phyloP scores from a whole-genome alignment of 1,284 basidiomycete genomes.

The Fomes fomentarius region DNA sequence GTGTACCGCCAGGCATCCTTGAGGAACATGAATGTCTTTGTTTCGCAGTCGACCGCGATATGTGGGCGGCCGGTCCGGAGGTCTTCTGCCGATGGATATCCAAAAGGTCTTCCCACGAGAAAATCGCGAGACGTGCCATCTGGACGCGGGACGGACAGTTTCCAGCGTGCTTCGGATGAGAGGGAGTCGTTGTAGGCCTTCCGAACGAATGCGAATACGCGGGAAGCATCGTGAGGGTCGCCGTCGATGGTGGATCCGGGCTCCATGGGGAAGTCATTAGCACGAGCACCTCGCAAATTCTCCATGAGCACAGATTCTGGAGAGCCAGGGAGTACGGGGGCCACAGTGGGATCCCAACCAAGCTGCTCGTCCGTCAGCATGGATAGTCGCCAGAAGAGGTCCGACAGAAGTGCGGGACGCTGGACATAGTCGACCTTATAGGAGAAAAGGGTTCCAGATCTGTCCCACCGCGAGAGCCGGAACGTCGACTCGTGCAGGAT shows the following conservation, averaged over 20 bases:
- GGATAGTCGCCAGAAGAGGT: slow-evolving; percentile 5
- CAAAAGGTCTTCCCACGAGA: background rate
- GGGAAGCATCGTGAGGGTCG: background rate
- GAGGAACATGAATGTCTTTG: slow-evolving; percentile 4
- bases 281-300: background rate
- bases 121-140: slow-evolving; percentile 4
- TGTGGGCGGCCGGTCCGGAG: slow-evolving; percentile 1
- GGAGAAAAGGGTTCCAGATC: background rate
- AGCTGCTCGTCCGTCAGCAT: slow-evolving; percentile 7
- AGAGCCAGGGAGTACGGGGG: background rate
- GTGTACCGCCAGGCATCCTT: slow-evolving; percentile 9
- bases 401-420: background rate
- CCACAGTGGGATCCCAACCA: slow-evolving; percentile 7
- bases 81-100: background rate
- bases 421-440: background rate
- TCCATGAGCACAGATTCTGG: slow-evolving; percentile 7
- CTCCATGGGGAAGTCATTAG: background rate
- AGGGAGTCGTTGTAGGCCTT: background rate
- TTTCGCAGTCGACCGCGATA: slow-evolving; percentile 4
- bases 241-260: background rate
- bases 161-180: background rate
- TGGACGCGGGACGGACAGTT: background rate
- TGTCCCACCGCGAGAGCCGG: background rate
- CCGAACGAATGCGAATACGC: background rate
- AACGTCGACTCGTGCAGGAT: background rate